These are phyloP conservation scores for Phytophthora pistaciae DNA, from an alignment of 352 stramenopile genomes.

Conservation along the genomic window DNA sequence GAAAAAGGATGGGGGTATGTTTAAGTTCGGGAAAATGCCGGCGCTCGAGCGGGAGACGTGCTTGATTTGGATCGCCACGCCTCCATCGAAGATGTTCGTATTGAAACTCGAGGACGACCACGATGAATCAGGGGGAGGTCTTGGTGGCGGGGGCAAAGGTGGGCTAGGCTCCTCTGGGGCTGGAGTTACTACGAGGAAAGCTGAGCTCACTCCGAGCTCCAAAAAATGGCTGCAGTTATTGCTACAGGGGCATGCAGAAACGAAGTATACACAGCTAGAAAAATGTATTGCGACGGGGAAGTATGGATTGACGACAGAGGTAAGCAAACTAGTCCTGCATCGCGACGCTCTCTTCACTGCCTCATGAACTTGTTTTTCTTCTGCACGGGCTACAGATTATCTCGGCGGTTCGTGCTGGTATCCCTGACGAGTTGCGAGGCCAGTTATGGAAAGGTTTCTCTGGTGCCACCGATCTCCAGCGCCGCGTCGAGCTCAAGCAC, in stretches of 20 bases:
- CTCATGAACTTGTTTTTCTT: conserved; percentile 1
- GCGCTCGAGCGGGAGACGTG: conserved; percentile 68
- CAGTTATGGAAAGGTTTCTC: conserved; percentile 84
- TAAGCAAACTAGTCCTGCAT: conserved; percentile 24
- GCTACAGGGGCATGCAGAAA: conserved; percentile 79
- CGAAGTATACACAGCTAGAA: conserved; percentile 86
- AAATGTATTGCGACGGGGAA: conserved; percentile 73
- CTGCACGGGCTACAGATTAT: conserved; percentile 52
- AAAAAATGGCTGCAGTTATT: conserved; percentile 84
- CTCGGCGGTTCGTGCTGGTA: conserved; percentile 76
- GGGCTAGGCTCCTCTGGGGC: conserved; percentile 34
- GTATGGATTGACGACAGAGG: conserved; percentile 71
- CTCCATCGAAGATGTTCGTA: conserved; percentile 88
- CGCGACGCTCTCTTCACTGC: not conserved
- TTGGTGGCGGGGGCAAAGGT: conserved; percentile 21
- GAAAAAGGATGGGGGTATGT: conserved; percentile 74
- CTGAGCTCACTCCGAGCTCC: conserved; percentile 68
- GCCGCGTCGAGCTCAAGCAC: conserved; percentile 66
- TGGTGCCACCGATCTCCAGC: conserved; percentile 65
- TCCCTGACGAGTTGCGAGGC: conserved; percentile 79
- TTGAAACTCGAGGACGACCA: conserved; percentile 79
- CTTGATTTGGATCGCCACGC: conserved; percentile 85
- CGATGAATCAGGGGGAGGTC: conserved; percentile 40
- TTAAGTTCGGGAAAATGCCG: conserved; percentile 78
- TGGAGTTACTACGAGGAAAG: conserved; percentile 38